Percentiles rank a stretch among this genome's conserved stretches.
phyloP scores from a whole-genome alignment of 2,329 filamentous ascomycete species.

The Aspergillus viridinutans region DNA sequence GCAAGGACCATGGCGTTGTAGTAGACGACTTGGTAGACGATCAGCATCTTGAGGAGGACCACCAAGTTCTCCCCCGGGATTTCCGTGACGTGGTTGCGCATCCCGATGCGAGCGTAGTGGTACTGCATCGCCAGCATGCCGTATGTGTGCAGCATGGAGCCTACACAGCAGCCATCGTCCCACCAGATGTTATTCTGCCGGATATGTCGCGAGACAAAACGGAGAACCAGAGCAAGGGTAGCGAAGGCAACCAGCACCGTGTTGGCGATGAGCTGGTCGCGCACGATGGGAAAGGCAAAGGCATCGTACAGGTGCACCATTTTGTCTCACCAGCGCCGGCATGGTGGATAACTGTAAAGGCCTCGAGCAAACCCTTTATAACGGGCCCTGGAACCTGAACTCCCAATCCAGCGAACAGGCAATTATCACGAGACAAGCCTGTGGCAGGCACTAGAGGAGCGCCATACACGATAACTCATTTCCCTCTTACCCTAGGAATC shows the following conservation, averaged over 20 bases:
- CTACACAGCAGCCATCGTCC: slow-evolving; percentile 27
- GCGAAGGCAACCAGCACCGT: slow-evolving; percentile 24
- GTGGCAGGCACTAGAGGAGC: not conserved
- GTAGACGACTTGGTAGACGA: slow-evolving; percentile 24
- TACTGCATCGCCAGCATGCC: slow-evolving; percentile 19
- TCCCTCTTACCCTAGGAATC: not conserved
- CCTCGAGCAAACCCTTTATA: not conserved
- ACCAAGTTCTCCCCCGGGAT: slow-evolving; percentile 7
- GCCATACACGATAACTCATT: no score
- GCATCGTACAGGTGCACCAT: slow-evolving; percentile 12
- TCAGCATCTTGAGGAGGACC: slow-evolving; percentile 11
- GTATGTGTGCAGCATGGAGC: slow-evolving; percentile 14
- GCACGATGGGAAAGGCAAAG: slow-evolving; percentile 12
- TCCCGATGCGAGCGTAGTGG: slow-evolving; percentile 15
- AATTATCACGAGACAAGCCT: not conserved
- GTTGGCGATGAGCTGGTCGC: slow-evolving; percentile 18
- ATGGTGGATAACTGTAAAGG: not conserved
- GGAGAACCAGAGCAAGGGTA: slow-evolving; percentile 22
- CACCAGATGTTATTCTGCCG: slow-evolving; percentile 26
- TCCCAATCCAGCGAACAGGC: not conserved
- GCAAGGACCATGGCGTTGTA: slow-evolving; percentile 26
- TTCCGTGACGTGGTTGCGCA: slow-evolving; percentile 8
- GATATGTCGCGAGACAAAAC: slow-evolving; percentile 25
- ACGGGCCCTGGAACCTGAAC: no score
- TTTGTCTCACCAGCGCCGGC: not conserved